Evolutionary conservation across 2,329 filamentous ascomycete genomes (phyloP).

Genomic region (Diaporthe ampelina): DNA sequence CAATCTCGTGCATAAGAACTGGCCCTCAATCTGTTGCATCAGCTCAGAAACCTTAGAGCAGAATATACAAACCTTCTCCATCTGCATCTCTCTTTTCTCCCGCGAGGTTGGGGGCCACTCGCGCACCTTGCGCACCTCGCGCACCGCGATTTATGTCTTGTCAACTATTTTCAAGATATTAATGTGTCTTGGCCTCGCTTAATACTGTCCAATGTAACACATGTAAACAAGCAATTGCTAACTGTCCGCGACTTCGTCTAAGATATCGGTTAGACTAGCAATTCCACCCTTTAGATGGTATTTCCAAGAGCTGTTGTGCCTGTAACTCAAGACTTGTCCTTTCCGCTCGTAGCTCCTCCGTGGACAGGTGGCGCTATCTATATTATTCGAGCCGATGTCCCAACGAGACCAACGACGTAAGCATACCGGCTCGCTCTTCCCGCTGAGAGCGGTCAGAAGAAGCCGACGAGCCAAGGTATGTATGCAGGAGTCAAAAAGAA

Average conservation of each 20-base stretch:
- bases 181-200: not conserved
- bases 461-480: not conserved
- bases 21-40: not conserved
- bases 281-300: not conserved
- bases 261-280: too few species aligned
- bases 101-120: too few species aligned
- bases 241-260: not conserved
- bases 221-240: too few species aligned
- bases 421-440: not conserved
- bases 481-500: not conserved
- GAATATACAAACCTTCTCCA: too few species aligned
- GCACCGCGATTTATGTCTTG: too few species aligned
- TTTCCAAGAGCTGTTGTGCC: not conserved
- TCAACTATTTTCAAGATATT: not conserved
- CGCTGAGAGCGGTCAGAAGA: not conserved
- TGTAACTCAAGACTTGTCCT: too few species aligned
- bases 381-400: not conserved
- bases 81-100: too few species aligned
- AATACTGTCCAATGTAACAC: not conserved
- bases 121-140: too few species aligned
- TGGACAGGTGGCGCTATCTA: not conserved
- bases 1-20: not conserved
- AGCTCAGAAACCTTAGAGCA: too few species aligned
- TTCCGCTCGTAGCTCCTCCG: too few species aligned
- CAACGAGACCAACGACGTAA: too few species aligned